phyloP scores from a whole-genome alignment of 2,329 filamentous ascomycete genomes.

The Colletotrichum falcatum region DNA sequence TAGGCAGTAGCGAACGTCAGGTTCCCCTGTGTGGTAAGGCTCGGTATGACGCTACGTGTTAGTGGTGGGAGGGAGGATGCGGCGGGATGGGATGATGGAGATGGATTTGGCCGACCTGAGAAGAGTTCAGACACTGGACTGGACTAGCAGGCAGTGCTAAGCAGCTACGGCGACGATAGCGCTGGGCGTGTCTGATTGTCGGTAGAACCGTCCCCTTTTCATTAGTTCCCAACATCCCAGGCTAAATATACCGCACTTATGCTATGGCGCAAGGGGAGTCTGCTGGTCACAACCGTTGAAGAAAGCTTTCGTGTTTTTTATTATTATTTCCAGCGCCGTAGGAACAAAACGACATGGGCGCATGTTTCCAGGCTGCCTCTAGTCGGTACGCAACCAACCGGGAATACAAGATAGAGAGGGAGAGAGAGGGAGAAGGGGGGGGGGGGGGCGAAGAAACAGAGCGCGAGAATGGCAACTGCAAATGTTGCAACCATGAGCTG shows the following conservation, averaged over 20 bases:
- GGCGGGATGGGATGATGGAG: conserved; percentile 20
- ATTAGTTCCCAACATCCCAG: not conserved
- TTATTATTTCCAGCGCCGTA: not conserved
- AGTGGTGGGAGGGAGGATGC: conserved; percentile 6
- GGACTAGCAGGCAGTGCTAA: not conserved
- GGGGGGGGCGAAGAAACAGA: not conserved
- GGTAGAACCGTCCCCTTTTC: not conserved
- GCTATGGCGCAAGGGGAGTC: not conserved
- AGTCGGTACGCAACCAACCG: not conserved
- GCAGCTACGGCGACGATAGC: not conserved
- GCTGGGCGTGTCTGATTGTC: not conserved
- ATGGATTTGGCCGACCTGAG: conserved; percentile 24
- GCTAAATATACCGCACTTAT: not conserved
- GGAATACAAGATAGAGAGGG: not conserved
- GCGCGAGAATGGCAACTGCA: not conserved
- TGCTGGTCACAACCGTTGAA: not conserved
- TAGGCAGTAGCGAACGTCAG: not conserved
- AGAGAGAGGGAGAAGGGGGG: not conserved
- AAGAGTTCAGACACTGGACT: conserved; percentile 4
- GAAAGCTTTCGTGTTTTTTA: not conserved
- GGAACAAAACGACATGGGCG: not conserved
- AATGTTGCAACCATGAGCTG: not conserved
- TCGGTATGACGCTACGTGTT: conserved; percentile 3
- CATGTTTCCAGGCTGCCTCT: not conserved
- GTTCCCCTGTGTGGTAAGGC: conserved; percentile 4